Evolutionary conservation across 1,139 yeast species (phyloP), one percentile per base, ranked within the genome.

Genomic region (Casaregolazyma suthepensis): DNA sequence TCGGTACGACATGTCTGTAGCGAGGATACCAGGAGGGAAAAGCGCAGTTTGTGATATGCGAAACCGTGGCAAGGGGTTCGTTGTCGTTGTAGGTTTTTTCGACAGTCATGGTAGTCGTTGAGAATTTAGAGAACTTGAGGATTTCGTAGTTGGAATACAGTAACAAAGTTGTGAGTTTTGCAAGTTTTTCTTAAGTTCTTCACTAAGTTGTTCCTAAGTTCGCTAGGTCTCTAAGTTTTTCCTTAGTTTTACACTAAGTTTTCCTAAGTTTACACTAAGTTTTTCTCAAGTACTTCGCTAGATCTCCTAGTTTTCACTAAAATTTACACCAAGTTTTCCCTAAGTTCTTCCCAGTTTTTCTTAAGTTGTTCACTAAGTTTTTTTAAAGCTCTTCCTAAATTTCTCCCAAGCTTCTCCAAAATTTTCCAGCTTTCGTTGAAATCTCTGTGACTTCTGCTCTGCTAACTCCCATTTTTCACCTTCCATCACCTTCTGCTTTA

Each of bases 11-110:
- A 1, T 71, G 66, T 52, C 74, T 71, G 66, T 87, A 87, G 50
- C 69, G 65, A 1, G 72, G 66, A 61, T 84, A 80, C 99, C 99
- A 93, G 12, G 71, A 63, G 0, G 95, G 85, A 65, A 81, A 90
- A 18, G 81, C 72, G 64, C 96, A 89, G 65, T 80, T 79, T 51
- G 81, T 65, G 3, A 91, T 72, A 48, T 87, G 88, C 35, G 56
- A 52, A 7, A 54, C 51, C 1, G 62, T 52, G 1, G 58, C 52
- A 31, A 46, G 19, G n/a, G 56, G 57, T 52, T 49, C 48, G 38
- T 49, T 44, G 17, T 49, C 52, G 17, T 22, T 43, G 15, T 26
- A 45, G 7, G 31, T 26, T n/a, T 23, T 23, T 26, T 45, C 47
- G 7, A 45, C 47, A 2, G 47, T 45, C 47, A 45, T 45, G 17